Base-by-base conservation (phyloP, 1,284 basidiomycete species). In the Ustilago vetiveriae region DNA sequence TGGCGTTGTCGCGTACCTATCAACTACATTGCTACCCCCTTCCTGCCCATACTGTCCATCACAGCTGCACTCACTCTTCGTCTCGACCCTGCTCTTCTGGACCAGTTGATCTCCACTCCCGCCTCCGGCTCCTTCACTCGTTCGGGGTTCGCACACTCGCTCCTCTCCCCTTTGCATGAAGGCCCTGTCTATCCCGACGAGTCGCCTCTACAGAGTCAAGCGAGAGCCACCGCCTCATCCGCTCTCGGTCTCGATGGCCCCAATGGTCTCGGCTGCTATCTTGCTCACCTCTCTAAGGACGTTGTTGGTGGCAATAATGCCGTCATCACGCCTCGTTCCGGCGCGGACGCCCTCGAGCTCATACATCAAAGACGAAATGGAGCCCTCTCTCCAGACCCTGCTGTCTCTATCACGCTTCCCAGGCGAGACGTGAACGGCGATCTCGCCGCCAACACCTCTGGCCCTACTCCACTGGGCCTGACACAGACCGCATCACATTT, bases 111-210 rank as follows among this genome's bases (percentile, higher is more conserved):
- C 7, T 42, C 62, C 4, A 16, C 5, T 3, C 16, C 43, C 3
- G 16, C 50, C 9, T 39, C 55, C 10, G 36, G 32, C 8, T 23
- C 27, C 6, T 50, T 47, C 19, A 22, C 53, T 23, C 54, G 59
- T 4, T 54, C 58, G 17, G 66, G 66, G 2, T 71, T 71, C 23
- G 43, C 57, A 3, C 68, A 71, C 27, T 71, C 68, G 10, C 58
- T 71, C 9, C 47, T 71, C 16, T 24, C 68, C 7, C 68, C 68
- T 16, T 33, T 71, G 27, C 63, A 71, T 27, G 62, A 71, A 41
- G 68, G 68, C 17, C 63, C 68, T 5, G 51, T 71, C 22, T 71
- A 71, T 53, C 68, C 68, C n/a, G 63, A 71, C 35, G 68, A 71
- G 24, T 71, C 68, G 10, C 57, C 54, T 0, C 30, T 56, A 5